A percentile compares a stretch with the other conserved stretches of the same genome.
Evolutionary conservation across 305 asterid species (phyloP).

Genomic region (Fraxinus velutina): DNA sequence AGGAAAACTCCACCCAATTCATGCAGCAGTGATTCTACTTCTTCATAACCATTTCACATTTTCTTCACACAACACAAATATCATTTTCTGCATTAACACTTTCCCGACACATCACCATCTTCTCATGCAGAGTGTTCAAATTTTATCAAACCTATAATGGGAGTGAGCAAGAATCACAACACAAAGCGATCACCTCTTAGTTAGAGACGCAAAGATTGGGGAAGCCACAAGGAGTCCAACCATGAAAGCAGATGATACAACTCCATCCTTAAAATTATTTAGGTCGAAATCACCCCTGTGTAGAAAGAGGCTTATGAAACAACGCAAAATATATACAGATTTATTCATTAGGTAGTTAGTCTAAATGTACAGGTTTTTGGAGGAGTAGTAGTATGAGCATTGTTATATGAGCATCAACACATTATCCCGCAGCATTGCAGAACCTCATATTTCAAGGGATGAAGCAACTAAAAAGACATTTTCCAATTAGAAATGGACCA

Average conservation of each 20-base stretch:
- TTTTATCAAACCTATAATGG: neutral
- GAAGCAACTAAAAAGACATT: neutral
- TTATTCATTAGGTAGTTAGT: neutral
- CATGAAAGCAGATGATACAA: conserved; percentile 95
- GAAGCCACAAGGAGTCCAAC: conserved; percentile 98
- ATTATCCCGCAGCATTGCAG: neutral
- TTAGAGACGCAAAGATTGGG: conserved; percentile 83
- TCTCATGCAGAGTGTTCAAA: neutral
- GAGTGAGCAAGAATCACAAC: neutral
- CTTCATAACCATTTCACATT: neutral
- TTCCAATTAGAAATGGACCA: neutral
- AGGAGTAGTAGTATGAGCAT: neutral
- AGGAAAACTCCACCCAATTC: neutral
- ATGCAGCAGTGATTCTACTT: neutral
- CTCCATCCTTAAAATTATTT: conserved; percentile 90
- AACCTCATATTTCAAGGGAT: neutral
- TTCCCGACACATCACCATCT: neutral
- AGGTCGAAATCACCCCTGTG: conserved; percentile 83
- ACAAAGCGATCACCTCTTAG: conserved; percentile 57
- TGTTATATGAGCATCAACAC: neutral
- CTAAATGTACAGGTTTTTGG: neutral
- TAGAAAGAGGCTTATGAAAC: conserved; percentile 14
- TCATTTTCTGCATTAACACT: neutral
- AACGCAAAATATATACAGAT: neutral
- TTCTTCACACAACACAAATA: neutral